Base-by-base conservation (phyloP, 2,329 filamentous ascomycete species). In the Amesomyces nigricolor region DNA sequence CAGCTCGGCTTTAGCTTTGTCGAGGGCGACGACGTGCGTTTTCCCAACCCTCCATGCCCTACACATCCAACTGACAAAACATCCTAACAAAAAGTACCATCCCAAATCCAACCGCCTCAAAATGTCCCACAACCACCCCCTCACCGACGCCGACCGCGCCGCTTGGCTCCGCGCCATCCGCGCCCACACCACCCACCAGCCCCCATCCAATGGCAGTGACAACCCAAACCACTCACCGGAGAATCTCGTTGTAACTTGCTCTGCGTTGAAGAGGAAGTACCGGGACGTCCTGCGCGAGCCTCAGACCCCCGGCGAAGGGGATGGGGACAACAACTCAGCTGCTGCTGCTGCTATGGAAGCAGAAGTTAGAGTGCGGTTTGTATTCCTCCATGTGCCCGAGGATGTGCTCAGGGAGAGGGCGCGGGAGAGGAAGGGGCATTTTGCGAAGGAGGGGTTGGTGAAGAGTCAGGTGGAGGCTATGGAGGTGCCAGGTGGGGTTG, bases 231-330 rank as follows among this genome's bases (percentile, higher is more conserved):
- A 26, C 32, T 13, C 32, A 13, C 65, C 73, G 35, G 67, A 76
- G 54, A 19, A 85, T 38, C 86, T 89, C 22, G 82, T 91, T 51
- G 80, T 91, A 53, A 89, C 87, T 49, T 91, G 88, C 74, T 89
- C 85, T n/a, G 87, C 87, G 0, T 75, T 91, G 16, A 90, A 90
- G 72, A 82, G 83, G 61, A 87, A 86, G 68, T 91, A 91, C 73
- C 82, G 88, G 56, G 86, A 90, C 59, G 76, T 85, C 32, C 79
- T 86, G 63, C 78, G 83, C 17, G 73, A 80, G 6, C 22, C 22
- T 26, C 22, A 26, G 6, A 26, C 6, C 22, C 22, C 22, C 22
- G 81, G 81, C 2, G 76, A 78, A 5, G 81, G 81, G 64, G 74
- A 78, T 59, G 73, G 77, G 46, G 76, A 76, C 14, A 74, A 75